A percentile compares a stretch with the other conserved stretches of the same genome.
Conservation (phyloP, 805 yeast genomes). For the Nakazawaea sp. region DNA sequence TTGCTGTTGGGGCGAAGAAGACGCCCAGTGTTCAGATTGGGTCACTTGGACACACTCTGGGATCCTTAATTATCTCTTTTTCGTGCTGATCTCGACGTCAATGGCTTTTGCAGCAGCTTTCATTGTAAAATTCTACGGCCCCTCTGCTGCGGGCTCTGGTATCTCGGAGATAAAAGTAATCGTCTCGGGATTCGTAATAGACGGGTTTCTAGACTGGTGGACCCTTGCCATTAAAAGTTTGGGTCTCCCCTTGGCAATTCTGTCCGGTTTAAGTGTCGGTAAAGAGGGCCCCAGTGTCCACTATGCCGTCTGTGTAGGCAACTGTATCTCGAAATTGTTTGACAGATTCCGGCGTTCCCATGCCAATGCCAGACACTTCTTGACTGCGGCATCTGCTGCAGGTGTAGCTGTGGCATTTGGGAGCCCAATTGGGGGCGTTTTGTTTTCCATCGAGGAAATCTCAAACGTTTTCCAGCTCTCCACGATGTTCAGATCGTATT, state of each 20-base stretch:
- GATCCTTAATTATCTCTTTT: slow-evolving; percentile 46
- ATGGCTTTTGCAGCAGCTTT: slow-evolving; percentile 64
- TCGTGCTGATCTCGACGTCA: slow-evolving; percentile 47
- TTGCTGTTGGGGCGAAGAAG: slow-evolving; percentile 71
- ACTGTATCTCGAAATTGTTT: slow-evolving; percentile 56
- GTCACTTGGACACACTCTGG: slow-evolving; percentile 46
- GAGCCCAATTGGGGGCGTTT: slow-evolving; percentile 92
- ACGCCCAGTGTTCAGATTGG: slow-evolving; percentile 60
- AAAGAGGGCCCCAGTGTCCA: slow-evolving; percentile 99
- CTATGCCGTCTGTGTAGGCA: slow-evolving; percentile 95
- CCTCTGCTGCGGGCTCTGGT: slow-evolving; percentile 95
- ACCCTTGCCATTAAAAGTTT: slow-evolving; percentile 72
- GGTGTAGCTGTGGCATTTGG: slow-evolving; percentile 99
- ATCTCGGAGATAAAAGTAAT: slow-evolving; percentile 95
- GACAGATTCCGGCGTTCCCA: slow-evolving; percentile 37
- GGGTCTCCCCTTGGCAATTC: slow-evolving; percentile 84
- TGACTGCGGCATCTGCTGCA: slow-evolving; percentile 92
- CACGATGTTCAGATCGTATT: slow-evolving; percentile 87
- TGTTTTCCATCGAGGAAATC: slow-evolving; percentile 90
- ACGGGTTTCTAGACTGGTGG: slow-evolving; percentile 66
- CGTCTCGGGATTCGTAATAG: slow-evolving; percentile 79
- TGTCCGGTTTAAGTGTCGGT: slow-evolving; percentile 90
- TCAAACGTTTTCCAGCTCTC: slow-evolving; percentile 65
- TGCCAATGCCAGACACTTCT: slow-evolving; percentile 43
- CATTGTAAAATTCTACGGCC: slow-evolving; percentile 67